Conservation (phyloP, 768 basidiomycete species). For the Phaffia tasmanica region DNA sequence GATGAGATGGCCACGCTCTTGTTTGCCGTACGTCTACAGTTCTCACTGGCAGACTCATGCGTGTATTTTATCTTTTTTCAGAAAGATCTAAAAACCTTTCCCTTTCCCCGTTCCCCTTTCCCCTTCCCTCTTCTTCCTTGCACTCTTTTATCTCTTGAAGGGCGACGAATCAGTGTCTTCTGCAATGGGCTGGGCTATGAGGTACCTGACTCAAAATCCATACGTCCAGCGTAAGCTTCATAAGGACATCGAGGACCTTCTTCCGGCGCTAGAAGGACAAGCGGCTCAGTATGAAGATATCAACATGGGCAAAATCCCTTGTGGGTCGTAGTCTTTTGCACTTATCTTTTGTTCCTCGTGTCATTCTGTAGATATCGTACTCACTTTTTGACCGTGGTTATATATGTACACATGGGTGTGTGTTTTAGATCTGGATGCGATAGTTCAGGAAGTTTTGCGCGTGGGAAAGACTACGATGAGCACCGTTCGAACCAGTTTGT, state of each 20-base stretch:
- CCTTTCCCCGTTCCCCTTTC: too few species aligned
- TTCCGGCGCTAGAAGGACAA: background rate
- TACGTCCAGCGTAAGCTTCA: background rate
- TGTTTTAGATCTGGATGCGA: constrained; percentile 4
- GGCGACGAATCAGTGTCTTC: constrained; percentile 14
- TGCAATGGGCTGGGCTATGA: constrained; percentile 3
- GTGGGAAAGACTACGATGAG: background rate
- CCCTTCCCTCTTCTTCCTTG: too few species aligned
- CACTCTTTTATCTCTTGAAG: background rate
- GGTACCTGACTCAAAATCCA: constrained; percentile 3
- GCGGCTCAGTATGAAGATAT: constrained; percentile 8
- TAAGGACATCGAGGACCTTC: background rate
- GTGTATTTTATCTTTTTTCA: background rate
- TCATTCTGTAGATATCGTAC: too few species aligned
- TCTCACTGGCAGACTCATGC: background rate
- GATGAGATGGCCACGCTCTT: constrained; percentile 12
- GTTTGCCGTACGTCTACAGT: background rate
- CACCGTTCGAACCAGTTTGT: constrained; percentile 7
- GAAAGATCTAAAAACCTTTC: too few species aligned
- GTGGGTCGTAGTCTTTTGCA: background rate
- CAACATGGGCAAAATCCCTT: constrained; percentile 1
- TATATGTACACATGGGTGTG: background rate
- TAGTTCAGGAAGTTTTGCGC: constrained; percentile 2
- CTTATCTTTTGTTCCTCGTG: too few species aligned
- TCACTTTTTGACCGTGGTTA: background rate